phyloP scores from a whole-genome alignment of 2,329 filamentous ascomycete genomes.

The Calonectria multiphialidica region DNA sequence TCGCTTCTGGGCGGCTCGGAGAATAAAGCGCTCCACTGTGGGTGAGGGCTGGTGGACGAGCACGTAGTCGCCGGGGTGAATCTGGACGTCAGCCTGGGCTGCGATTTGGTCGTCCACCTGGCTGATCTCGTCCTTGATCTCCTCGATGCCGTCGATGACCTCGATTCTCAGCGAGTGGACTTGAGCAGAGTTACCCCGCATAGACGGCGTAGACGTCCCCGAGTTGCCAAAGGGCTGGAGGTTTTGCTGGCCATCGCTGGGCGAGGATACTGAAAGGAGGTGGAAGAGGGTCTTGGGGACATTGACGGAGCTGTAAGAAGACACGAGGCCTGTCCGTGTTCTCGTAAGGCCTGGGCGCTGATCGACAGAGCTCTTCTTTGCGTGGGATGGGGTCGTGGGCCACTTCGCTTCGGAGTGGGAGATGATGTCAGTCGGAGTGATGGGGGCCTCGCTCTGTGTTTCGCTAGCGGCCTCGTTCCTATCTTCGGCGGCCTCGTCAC shows the following conservation, averaged over 20 bases:
- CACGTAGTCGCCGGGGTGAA: slow-evolving; percentile 93
- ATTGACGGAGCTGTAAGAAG: slow-evolving; percentile 73
- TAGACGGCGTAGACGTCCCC: slow-evolving; percentile 63
- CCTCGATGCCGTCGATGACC: slow-evolving; percentile 92
- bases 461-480: slow-evolving; percentile 75
- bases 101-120: slow-evolving; percentile 96
- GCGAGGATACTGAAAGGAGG: slow-evolving; percentile 80
- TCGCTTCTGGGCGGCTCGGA: slow-evolving; percentile 88
- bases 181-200: slow-evolving; percentile 55
- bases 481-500: slow-evolving; percentile 89
- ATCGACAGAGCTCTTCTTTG: slow-evolving; percentile 51
- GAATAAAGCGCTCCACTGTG: slow-evolving; percentile 90
- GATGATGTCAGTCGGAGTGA: slow-evolving; percentile 55
- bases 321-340: slow-evolving; percentile 66
- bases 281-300: slow-evolving; percentile 87
- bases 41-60: slow-evolving; percentile 88
- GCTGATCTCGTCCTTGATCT: slow-evolving; percentile 95
- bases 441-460: slow-evolving; percentile 62
- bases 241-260: slow-evolving; percentile 53
- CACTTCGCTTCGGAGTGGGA: slow-evolving; percentile 45
- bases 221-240: slow-evolving; percentile 59
- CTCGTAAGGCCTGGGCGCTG: slow-evolving; percentile 44
- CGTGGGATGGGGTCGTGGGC: slow-evolving; percentile 45
- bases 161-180: slow-evolving; percentile 85
- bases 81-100: slow-evolving; percentile 87